Base-by-base conservation (phyloP, 78 protist species). In the Chrysochromulina parva region DNA sequence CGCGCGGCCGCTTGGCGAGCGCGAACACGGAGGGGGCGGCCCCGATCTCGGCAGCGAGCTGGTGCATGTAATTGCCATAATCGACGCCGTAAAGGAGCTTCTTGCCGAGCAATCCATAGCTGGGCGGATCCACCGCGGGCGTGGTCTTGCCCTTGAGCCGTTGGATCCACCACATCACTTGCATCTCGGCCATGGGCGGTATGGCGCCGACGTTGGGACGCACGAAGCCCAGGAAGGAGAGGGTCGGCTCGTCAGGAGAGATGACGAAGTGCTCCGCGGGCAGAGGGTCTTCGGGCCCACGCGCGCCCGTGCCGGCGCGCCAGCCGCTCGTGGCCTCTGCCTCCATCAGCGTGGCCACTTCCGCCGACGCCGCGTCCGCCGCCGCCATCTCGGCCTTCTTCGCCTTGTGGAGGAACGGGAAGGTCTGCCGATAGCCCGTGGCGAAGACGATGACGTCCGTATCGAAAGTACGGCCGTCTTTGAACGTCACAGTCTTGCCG, bases 201-300 rank as follows among this genome's bases (percentile, higher is more conserved):
- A 92, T 92, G 7, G 94, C 94, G 47, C 94, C 94, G 0, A 92
- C 94, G 53, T 80, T 80, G 10, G 94, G 94, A 2, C 94, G 69
- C 28, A 88, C 88, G 58, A 92, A 92, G 58, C 94, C 94, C 26
- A 92, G 13, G 54, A 76, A 88, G 17, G 90, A 82, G 22, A 90
- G 87, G 24, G 28, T 47, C 5, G 81, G 60, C 38, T 67, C 48
- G 28, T 38, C n/a, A 3, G 58, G 81, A 6, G 4, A 3, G 48
- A 19, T 16, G 55, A 84, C 84, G 67, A 65, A 67, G 78, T 90
- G 92, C 24, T 24, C 19, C 20, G 62, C 0, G 13, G 86, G 86
- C 48, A 78, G 86, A 1, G 86, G 48, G 62, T 52, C 86, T 47
- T 78, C 86, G 28, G 13, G 26, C 16, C 88, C 73, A 7, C 67